Evolutionary conservation across 2,329 filamentous ascomycete species (phyloP).

Genomic region (Paraphoma sp.): DNA sequence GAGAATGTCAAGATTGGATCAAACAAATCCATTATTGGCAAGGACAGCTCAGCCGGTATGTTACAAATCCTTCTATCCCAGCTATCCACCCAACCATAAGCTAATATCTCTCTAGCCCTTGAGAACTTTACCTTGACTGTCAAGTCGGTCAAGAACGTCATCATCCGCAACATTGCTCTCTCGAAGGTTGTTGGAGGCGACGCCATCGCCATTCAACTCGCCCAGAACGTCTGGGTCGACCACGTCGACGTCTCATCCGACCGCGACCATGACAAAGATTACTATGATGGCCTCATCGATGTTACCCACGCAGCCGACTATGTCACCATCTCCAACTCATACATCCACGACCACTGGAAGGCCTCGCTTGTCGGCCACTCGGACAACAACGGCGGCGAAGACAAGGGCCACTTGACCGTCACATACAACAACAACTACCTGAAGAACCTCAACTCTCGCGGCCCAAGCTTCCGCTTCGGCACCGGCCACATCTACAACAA

Average conservation of each 20-base stretch:
- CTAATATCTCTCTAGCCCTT: constrained; percentile 36
- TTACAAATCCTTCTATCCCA: background rate
- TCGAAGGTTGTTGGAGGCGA: constrained; percentile 60
- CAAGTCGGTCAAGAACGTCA: constrained; percentile 60
- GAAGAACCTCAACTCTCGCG: constrained; percentile 59
- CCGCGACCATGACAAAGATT: constrained; percentile 68
- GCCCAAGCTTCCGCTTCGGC: constrained; percentile 70
- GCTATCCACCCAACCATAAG: background rate
- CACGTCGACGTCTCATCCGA: constrained; percentile 71
- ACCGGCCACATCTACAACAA: constrained; percentile 68
- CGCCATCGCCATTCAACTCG: constrained; percentile 57
- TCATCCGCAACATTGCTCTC: constrained; percentile 64
- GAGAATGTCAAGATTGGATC: constrained; percentile 54
- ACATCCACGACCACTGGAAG: constrained; percentile 67
- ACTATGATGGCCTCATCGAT: constrained; percentile 72
- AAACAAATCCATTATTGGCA: constrained; percentile 61
- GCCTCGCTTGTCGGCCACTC: constrained; percentile 64
- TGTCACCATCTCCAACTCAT: constrained; percentile 62
- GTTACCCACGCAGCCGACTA: constrained; percentile 69
- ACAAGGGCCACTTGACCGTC: constrained; percentile 67
- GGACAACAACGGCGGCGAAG: constrained; percentile 64
- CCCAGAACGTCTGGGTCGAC: constrained; percentile 68
- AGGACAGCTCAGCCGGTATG: constrained; percentile 52
- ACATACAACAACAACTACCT: constrained; percentile 74
- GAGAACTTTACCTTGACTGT: constrained; percentile 57